These are phyloP conservation scores for Pleurostoma richardsiae DNA, from an alignment of 2,329 filamentous ascomycete species.

Conservation along the genomic window DNA sequence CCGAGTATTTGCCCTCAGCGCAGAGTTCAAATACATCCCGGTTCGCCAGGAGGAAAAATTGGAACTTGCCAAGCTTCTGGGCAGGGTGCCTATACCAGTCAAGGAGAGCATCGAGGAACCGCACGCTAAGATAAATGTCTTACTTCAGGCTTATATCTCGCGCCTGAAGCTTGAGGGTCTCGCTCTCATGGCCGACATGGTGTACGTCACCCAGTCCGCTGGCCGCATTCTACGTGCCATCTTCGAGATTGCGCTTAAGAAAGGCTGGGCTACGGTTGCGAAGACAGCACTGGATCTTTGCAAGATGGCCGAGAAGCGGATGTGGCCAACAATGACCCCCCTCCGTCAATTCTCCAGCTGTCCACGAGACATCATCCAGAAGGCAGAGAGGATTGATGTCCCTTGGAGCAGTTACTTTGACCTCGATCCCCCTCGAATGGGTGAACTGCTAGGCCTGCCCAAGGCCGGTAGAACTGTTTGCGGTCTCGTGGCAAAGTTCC, in stretches of 20 bases:
- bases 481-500: constrained; percentile 84
- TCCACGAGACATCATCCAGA: constrained; percentile 79
- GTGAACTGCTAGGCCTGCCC: constrained; percentile 85
- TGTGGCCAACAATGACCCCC: constrained; percentile 99
- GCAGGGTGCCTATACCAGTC: constrained; percentile 87
- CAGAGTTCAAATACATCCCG: constrained; percentile 98
- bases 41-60: constrained; percentile 97
- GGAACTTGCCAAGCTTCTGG: constrained; percentile 86
- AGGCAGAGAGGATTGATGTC: constrained; percentile 92
- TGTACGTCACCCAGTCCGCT: constrained; percentile 97
- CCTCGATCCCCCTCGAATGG: constrained; percentile 92
- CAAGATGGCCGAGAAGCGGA: constrained; percentile 98
- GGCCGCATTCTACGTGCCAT: constrained; percentile 92
- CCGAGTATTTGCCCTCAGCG: constrained; percentile 90
- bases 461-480: constrained; percentile 85
- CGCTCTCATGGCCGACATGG: constrained; percentile 95
- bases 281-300: constrained; percentile 91
- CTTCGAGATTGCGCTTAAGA: constrained; percentile 96
- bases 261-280: constrained; percentile 90
- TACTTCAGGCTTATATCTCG: constrained; percentile 94
- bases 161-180: constrained; percentile 89
- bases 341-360: constrained; percentile 84
- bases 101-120: constrained; percentile 97
- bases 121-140: constrained; percentile 95
- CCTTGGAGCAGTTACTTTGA: constrained; percentile 94